These are phyloP conservation scores for Puccinia horiana DNA, from an alignment of 1,284 basidiomycete genomes.

Conservation along the genomic window DNA sequence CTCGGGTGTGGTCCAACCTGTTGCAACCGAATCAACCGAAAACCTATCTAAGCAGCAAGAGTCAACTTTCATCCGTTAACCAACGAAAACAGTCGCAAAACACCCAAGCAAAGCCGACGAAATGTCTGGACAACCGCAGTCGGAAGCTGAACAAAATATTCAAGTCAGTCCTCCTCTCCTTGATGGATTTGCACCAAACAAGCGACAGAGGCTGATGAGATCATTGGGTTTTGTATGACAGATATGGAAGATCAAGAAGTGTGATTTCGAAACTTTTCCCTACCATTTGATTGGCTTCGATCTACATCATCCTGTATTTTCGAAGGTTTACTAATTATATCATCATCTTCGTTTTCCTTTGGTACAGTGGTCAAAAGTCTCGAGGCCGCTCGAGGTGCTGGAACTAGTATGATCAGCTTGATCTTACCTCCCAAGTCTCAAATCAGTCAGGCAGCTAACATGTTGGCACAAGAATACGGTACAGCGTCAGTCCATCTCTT, in stretches of 20 bases:
- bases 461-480: conserved; percentile 97
- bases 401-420: conserved; percentile 98
- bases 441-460: conserved; percentile 87
- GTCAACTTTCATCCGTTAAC: neutral
- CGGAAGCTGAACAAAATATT: conserved; percentile 46
- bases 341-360: neutral
- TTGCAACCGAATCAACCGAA: too few species aligned
- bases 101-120: neutral
- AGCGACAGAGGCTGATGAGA: conserved; percentile 15
- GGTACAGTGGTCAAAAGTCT: conserved; percentile 77
- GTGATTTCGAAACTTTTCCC: conserved; percentile 54
- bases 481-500: conserved; percentile 52
- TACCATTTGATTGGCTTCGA: neutral
- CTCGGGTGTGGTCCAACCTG: too few species aligned
- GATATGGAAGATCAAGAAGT: conserved; percentile 92
- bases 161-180: conserved; percentile 37
- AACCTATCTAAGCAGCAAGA: neutral
- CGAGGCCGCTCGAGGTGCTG: conserved; percentile 88
- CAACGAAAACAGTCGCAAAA: neutral
- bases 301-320: neutral
- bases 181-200: neutral
- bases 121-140: conserved; percentile 44
- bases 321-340: neutral
- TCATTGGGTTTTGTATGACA: conserved; percentile 50
- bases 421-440: conserved; percentile 78